Conservation (phyloP, 2,329 filamentous ascomycete genomes). For the Chrysoporthe deuterocubensis region DNA sequence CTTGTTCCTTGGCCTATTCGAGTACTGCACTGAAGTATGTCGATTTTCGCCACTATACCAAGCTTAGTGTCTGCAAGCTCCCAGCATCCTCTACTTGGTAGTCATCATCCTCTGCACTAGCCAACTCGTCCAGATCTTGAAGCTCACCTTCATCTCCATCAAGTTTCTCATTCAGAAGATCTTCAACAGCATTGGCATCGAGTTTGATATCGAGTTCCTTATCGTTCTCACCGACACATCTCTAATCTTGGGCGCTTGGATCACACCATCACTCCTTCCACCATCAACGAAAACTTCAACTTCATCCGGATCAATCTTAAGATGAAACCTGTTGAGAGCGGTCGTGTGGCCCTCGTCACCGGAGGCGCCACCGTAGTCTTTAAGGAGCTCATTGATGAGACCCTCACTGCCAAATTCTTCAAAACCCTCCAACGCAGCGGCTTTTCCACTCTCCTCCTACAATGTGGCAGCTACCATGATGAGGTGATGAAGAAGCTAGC, state of each 20-base stretch:
- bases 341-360: conserved; percentile 75
- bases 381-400: conserved; percentile 67
- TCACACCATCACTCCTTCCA: neutral
- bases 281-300: neutral
- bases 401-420: conserved; percentile 67
- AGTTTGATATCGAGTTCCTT: neutral
- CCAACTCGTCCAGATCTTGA: too few species aligned
- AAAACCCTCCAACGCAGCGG: conserved; percentile 57
- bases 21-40: neutral
- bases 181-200: neutral
- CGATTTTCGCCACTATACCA: neutral
- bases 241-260: neutral
- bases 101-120: too few species aligned
- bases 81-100: too few species aligned
- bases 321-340: conserved; percentile 13
- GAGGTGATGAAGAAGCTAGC: conserved; percentile 49
- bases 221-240: neutral
- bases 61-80: too few species aligned
- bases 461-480: conserved; percentile 75
- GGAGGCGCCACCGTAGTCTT: conserved; percentile 93
- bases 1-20: neutral
- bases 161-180: neutral
- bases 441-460: conserved; percentile 76
- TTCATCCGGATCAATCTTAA: neutral
- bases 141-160: neutral